Conservation (phyloP, 2,329 filamentous ascomycete genomes). For the Microdochium nivale region DNA sequence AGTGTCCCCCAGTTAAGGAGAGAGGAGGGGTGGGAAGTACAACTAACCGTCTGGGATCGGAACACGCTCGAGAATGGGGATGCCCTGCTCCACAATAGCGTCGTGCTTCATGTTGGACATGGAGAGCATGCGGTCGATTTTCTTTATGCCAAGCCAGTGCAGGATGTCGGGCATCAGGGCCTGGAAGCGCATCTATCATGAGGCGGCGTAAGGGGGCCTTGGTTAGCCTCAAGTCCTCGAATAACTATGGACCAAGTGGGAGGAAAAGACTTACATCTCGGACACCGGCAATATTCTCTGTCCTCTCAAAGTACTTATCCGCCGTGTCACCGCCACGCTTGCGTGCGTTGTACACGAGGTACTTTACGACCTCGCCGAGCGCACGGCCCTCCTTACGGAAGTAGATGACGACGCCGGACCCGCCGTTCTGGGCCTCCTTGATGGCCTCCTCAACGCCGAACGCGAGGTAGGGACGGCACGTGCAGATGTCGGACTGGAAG, state of each 20-base stretch:
- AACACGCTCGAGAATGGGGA: conserved; percentile 81
- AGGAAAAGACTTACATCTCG: conserved; percentile 43
- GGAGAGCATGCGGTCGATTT: conserved; percentile 96
- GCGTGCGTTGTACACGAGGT: conserved; percentile 71
- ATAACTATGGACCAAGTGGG: background rate
- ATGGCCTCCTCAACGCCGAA: conserved; percentile 97
- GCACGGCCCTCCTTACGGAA: conserved; percentile 97
- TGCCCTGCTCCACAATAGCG: conserved; percentile 75
- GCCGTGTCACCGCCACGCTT: conserved; percentile 74
- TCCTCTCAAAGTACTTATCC: conserved; percentile 91
- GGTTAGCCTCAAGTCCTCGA: conserved; percentile 23
- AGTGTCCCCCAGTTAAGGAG: background rate
- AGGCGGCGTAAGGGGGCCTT: background rate
- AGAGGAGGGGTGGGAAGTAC: background rate
- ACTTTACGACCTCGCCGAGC: conserved; percentile 91
- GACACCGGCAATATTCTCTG: conserved; percentile 96
- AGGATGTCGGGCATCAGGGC: conserved; percentile 96
- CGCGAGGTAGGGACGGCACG: conserved; percentile 89
- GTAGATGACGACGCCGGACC: conserved; percentile 93
- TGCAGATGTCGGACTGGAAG: conserved; percentile 96
- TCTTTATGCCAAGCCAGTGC: conserved; percentile 96
- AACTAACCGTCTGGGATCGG: conserved; percentile 64
- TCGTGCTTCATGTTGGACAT: conserved; percentile 95
- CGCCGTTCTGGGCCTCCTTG: conserved; percentile 90
- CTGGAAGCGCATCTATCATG: conserved; percentile 77